Percentiles rank a stretch among this genome's conserved stretches.
phyloP scores from a whole-genome alignment of 805 yeast species.

The Wickerhamiella nectarea region DNA sequence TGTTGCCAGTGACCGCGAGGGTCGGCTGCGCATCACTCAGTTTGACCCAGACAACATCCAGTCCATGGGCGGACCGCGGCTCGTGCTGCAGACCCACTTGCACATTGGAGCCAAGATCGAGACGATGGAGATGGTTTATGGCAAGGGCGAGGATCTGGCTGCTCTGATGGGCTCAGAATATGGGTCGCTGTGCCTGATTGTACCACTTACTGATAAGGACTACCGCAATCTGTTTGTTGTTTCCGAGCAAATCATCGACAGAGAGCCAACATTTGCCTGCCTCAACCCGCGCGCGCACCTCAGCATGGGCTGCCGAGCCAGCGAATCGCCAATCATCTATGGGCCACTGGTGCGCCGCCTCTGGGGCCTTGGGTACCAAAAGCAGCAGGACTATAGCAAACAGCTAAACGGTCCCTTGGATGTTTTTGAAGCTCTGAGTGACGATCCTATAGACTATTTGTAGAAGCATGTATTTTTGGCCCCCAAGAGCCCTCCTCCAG shows the following conservation, averaged over 20 bases:
- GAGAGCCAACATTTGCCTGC: constrained; percentile 60
- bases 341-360: constrained; percentile 19
- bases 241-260: constrained; percentile 77
- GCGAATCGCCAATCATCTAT: constrained; percentile 21
- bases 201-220: constrained; percentile 59
- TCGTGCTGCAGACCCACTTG: constrained; percentile 58
- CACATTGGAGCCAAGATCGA: constrained; percentile 41
- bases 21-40: constrained; percentile 55
- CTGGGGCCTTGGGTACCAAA: constrained; percentile 18
- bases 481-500: too few species aligned
- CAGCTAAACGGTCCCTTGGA: constrained; percentile 22
- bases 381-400: constrained; percentile 18
- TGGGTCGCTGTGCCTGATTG: constrained; percentile 62
- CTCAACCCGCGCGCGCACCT: constrained; percentile 47
- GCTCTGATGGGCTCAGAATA: constrained; percentile 61
- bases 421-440: constrained; percentile 17
- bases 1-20: constrained; percentile 53
- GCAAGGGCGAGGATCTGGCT: constrained; percentile 27
- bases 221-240: constrained; percentile 72
- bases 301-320: constrained; percentile 10
- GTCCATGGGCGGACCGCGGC: constrained; percentile 64
- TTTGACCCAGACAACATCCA: constrained; percentile 87
- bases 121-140: constrained; percentile 22
- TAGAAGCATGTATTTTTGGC: too few species aligned
- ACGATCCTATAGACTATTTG: constrained; percentile 8